These are phyloP conservation scores for Thielaviopsis musarum DNA, from an alignment of 2,329 filamentous ascomycete species.

Conservation along the genomic window DNA sequence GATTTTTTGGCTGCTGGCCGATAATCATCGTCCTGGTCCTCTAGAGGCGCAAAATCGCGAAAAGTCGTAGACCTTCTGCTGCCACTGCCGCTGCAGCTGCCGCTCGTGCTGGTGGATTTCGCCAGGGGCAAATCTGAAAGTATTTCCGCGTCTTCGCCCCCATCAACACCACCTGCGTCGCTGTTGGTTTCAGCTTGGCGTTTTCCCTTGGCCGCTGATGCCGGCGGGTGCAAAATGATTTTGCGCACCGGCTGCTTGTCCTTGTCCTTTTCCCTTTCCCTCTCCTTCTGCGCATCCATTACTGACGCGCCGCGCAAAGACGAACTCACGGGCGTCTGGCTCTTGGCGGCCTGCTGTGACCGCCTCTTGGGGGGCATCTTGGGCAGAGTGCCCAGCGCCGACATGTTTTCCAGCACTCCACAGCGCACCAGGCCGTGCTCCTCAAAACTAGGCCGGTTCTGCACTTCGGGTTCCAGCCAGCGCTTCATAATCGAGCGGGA, in stretches of 20 bases:
- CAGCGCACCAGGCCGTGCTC: slow-evolving; percentile 57
- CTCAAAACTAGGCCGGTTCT: slow-evolving; percentile 55
- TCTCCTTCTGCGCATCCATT: slow-evolving; percentile 17
- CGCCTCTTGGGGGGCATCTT: slow-evolving; percentile 24
- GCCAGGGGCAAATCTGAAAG: neutral
- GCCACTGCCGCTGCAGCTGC: too few species aligned
- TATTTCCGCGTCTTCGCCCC: slow-evolving; percentile 15
- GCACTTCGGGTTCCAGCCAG: slow-evolving; percentile 42
- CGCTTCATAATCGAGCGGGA: slow-evolving; percentile 35
- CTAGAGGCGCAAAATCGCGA: neutral
- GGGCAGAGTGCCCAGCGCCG: slow-evolving; percentile 58
- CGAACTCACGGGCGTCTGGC: neutral
- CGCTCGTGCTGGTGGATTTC: neutral
- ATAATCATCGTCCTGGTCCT: slow-evolving; percentile 7
- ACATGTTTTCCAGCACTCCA: slow-evolving; percentile 72
- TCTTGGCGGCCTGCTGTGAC: neutral
- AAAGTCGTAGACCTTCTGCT: neutral
- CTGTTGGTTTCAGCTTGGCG: neutral
- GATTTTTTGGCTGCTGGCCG: slow-evolving; percentile 6
- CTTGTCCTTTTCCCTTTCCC: slow-evolving; percentile 9
- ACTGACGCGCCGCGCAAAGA: neutral
- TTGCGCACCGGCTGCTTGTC: slow-evolving; percentile 19
- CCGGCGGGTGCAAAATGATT: slow-evolving; percentile 29
- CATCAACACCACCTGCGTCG: neutral
- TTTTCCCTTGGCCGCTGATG: slow-evolving; percentile 15